phyloP scores from a whole-genome alignment of 2,329 filamentous ascomycete species.

The Cladosporium velox region DNA sequence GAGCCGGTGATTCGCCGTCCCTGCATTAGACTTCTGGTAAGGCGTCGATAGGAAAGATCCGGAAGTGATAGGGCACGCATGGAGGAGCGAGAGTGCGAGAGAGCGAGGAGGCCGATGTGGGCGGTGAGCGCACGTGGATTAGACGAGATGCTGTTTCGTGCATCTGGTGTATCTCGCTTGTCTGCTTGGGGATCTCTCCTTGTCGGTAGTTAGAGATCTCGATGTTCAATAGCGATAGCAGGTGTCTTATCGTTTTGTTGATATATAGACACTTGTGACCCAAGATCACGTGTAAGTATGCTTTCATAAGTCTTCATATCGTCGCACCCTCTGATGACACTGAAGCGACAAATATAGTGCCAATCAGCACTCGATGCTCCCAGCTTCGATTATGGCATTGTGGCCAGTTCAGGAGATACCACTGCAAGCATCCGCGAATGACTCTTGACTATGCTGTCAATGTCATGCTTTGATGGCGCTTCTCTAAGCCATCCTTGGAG shows the following conservation, averaged over 20 bases:
- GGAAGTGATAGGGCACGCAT: background rate
- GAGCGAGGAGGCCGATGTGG: background rate
- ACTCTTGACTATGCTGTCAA: background rate
- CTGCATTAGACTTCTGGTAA: background rate
- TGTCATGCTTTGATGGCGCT: background rate
- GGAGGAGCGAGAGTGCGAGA: background rate
- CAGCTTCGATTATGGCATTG: background rate
- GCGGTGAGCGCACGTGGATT: conserved; percentile 7
- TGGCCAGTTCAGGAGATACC: background rate
- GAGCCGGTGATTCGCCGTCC: background rate
- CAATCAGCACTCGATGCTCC: background rate
- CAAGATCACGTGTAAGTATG: background rate
- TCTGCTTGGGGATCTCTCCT: background rate
- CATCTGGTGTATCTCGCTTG: background rate
- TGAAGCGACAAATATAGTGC: background rate
- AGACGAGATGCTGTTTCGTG: background rate
- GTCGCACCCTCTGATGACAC: background rate
- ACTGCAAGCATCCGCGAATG: background rate
- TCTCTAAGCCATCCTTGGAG: background rate
- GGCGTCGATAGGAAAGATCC: background rate
- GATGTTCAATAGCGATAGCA: background rate
- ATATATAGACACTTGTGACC: background rate
- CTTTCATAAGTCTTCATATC: background rate
- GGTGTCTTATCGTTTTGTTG: background rate
- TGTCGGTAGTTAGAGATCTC: background rate